These are phyloP conservation scores for Fusarium oligoseptatum DNA, from an alignment of 2,329 filamentous ascomycete genomes.

Conservation along the genomic window DNA sequence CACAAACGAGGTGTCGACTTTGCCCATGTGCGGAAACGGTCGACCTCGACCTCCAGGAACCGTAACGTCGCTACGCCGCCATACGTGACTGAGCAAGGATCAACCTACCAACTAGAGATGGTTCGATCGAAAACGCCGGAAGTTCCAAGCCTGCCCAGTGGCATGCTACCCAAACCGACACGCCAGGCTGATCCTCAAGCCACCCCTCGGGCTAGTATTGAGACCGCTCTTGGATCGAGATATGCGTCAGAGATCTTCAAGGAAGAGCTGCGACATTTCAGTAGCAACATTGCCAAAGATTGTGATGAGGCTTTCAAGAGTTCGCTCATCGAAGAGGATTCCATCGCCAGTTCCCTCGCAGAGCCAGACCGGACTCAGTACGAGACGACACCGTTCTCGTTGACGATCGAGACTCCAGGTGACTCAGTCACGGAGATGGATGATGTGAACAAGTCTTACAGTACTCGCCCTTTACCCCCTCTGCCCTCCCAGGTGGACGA, in stretches of 20 bases:
- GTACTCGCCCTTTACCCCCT: conserved; percentile 65
- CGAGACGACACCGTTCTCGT: conserved; percentile 58
- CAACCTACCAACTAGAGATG: conserved; percentile 37
- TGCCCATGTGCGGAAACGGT: conserved; percentile 60
- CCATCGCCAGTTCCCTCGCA: conserved; percentile 51
- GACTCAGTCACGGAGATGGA: conserved; percentile 48
- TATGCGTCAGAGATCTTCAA: conserved; percentile 60
- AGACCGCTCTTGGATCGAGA: conserved; percentile 29
- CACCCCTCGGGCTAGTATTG: conserved; percentile 22
- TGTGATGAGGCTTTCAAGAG: conserved; percentile 94
- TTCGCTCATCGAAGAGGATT: conserved; percentile 60
- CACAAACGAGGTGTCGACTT: conserved; percentile 69
- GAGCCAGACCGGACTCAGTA: conserved; percentile 50
- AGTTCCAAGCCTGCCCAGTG: conserved; percentile 43
- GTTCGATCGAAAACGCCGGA: conserved; percentile 49
- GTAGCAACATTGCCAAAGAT: conserved; percentile 86
- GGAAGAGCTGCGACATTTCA: conserved; percentile 87
- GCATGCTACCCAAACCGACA: conserved; percentile 45
- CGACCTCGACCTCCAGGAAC: conserved; percentile 47
- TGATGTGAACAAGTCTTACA: conserved; percentile 56
- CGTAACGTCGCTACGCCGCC: conserved; percentile 33
- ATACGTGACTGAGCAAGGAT: conserved; percentile 38
- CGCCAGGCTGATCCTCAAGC: conserved; percentile 7
- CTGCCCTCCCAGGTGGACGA: conserved; percentile 54
- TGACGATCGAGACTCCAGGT: conserved; percentile 54